Evolutionary conservation across 2,329 filamentous ascomycete species (phyloP).

Genomic region (Hypoxylon sp.): DNA sequence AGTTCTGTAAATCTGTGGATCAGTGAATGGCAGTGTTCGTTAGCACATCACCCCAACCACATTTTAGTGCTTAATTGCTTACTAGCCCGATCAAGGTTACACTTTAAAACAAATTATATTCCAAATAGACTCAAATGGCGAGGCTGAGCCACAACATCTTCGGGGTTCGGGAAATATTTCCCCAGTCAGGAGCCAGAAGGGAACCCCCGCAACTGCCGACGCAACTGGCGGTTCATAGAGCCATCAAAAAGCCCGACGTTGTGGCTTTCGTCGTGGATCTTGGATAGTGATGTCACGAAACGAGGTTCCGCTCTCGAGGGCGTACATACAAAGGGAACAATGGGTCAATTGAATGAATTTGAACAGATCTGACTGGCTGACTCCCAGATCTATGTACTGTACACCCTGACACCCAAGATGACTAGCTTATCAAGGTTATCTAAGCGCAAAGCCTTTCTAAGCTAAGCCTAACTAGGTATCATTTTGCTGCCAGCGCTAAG

Average conservation of each 20-base stretch:
- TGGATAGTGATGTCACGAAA: conserved; percentile 9
- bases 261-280: neutral
- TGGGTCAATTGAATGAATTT: neutral
- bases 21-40: neutral
- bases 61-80: neutral
- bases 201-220: neutral
- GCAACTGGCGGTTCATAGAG: neutral
- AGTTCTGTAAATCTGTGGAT: conserved; percentile 6
- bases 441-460: neutral
- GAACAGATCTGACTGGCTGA: neutral
- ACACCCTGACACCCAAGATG: no score
- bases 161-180: neutral
- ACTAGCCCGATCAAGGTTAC: neutral
- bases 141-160: conserved; percentile 2
- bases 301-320: neutral
- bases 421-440: neutral
- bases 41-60: neutral
- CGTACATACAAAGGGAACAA: neutral
- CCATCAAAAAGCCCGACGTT: neutral
- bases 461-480: neutral
- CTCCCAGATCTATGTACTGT: neutral
- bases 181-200: neutral
- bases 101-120: neutral
- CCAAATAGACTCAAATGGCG: neutral
- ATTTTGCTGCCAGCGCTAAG: neutral